phyloP scores from a whole-genome alignment of 495 filamentous ascomycete species.

The Podospora tetraspora region DNA sequence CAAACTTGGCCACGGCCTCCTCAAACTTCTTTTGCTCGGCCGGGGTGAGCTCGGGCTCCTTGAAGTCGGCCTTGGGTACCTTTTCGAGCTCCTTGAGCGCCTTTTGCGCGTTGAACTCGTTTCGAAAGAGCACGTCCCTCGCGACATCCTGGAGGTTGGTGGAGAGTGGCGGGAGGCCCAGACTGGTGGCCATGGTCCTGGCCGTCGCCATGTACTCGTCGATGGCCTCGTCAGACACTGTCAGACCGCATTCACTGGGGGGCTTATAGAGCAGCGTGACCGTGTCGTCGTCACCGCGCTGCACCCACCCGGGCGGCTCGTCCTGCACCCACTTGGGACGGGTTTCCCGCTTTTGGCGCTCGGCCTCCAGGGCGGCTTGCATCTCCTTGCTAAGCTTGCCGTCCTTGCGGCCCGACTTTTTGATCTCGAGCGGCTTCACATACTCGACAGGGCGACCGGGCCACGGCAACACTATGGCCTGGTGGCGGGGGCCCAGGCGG shows the following conservation, averaged over 20 bases:
- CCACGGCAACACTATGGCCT: slow-evolving; percentile 82
- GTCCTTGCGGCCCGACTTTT: slow-evolving; percentile 61
- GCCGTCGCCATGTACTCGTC: slow-evolving; percentile 71
- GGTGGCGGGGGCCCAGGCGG: slow-evolving; percentile 83
- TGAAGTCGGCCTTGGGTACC: slow-evolving; percentile 67
- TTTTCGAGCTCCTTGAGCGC: slow-evolving; percentile 68
- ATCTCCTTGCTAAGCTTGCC: slow-evolving; percentile 73
- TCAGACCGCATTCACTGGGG: slow-evolving; percentile 47
- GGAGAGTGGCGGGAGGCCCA: slow-evolving; percentile 62
- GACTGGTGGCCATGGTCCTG: slow-evolving; percentile 51
- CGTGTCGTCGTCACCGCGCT: slow-evolving; percentile 71
- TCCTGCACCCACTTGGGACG: slow-evolving; percentile 92
- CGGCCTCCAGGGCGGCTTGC: slow-evolving; percentile 70
- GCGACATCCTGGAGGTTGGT: slow-evolving; percentile 90
- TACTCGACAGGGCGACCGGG: slow-evolving; percentile 78
- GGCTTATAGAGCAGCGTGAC: slow-evolving; percentile 56
- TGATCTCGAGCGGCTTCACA: slow-evolving; percentile 80
- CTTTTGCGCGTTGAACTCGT: slow-evolving; percentile 63
- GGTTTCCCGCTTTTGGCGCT: slow-evolving; percentile 67
- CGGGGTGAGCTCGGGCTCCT: slow-evolving; percentile 74
- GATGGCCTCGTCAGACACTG: slow-evolving; percentile 43
- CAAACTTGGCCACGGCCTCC: slow-evolving; percentile 84
- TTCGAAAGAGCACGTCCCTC: slow-evolving; percentile 62
- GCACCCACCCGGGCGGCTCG: slow-evolving; percentile 78
- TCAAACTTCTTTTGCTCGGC: slow-evolving; percentile 86